These are phyloP conservation scores for Magnolia changhungtana DNA, from an alignment of 164 flowering plant genomes.

Conservation along the genomic window DNA sequence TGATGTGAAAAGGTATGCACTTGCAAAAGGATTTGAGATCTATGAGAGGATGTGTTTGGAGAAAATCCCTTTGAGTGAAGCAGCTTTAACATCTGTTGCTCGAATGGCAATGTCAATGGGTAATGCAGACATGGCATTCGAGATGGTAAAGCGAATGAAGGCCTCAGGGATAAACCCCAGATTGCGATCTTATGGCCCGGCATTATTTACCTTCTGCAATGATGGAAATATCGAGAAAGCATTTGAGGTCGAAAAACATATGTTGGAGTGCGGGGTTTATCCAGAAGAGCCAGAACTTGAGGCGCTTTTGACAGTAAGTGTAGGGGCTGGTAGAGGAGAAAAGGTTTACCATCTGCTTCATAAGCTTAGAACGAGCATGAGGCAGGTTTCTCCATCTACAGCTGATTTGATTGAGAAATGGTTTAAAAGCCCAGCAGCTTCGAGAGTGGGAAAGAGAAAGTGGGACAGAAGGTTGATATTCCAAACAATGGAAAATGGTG, in stretches of 20 bases:
- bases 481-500: constrained; percentile 56
- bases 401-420: constrained; percentile 64
- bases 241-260: constrained; percentile 66
- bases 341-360: constrained; percentile 79
- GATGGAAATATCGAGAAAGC: constrained; percentile 64
- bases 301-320: constrained; percentile 58
- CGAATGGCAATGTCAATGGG: constrained; percentile 86
- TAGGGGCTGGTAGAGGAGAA: constrained; percentile 51
- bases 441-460: constrained; percentile 63
- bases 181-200: constrained; percentile 81
- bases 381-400: constrained; percentile 62
- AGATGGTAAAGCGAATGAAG: constrained; percentile 72
- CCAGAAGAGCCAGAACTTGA: constrained; percentile 85
- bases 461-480: constrained; percentile 44
- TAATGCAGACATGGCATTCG: constrained; percentile 80
- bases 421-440: constrained; percentile 59
- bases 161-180: constrained; percentile 60
- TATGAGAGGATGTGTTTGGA: constrained; percentile 56
- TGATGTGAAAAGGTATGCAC: constrained; percentile 52
- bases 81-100: constrained; percentile 76
- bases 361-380: constrained; percentile 60
- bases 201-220: constrained; percentile 58
- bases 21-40: constrained; percentile 62
- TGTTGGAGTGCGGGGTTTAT: constrained; percentile 65
- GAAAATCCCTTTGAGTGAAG: constrained; percentile 75